phyloP scores from a whole-genome alignment of 225 moss, liverwort and hornwort species.

The Takakia lepidozioides region DNA sequence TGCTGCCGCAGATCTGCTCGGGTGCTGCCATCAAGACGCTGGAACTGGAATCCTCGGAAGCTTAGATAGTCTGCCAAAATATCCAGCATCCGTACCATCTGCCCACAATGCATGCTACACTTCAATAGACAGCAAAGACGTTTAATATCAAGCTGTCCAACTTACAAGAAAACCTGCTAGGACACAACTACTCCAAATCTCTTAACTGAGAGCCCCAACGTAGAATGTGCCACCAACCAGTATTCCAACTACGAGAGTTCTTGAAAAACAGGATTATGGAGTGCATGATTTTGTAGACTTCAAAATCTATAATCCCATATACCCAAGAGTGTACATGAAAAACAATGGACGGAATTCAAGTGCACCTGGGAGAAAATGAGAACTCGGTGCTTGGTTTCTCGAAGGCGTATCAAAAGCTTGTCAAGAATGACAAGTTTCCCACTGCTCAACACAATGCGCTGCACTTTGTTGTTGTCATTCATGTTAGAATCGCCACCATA shows the following conservation, averaged over 20 bases:
- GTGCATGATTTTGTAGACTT: too few species aligned
- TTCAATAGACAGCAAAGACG: too few species aligned
- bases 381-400: conserved; percentile 93
- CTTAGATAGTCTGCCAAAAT: conserved; percentile 93
- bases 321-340: too few species aligned
- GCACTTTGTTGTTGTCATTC: conserved; percentile 91
- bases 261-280: too few species aligned
- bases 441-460: conserved; percentile 94
- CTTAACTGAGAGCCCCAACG: too few species aligned
- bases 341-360: background rate
- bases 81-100: conserved; percentile 99
- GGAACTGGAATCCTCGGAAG: conserved; percentile 93
- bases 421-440: conserved; percentile 98
- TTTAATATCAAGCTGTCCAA: too few species aligned
- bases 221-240: too few species aligned
- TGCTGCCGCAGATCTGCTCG: conserved; percentile 95
- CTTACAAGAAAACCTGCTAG: too few species aligned
- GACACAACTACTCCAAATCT: too few species aligned
- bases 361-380: conserved; percentile 95
- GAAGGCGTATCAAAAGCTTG: conserved; percentile 83
- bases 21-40: conserved; percentile 95
- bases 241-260: too few species aligned
- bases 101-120: too few species aligned
- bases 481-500: conserved; percentile 90
- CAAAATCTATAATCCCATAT: too few species aligned